Evolutionary conservation across 371 early-diverging fungal genomes (phyloP), one percentile per base, ranked within the genome.

Genomic region (Apophysomyces sp.): DNA sequence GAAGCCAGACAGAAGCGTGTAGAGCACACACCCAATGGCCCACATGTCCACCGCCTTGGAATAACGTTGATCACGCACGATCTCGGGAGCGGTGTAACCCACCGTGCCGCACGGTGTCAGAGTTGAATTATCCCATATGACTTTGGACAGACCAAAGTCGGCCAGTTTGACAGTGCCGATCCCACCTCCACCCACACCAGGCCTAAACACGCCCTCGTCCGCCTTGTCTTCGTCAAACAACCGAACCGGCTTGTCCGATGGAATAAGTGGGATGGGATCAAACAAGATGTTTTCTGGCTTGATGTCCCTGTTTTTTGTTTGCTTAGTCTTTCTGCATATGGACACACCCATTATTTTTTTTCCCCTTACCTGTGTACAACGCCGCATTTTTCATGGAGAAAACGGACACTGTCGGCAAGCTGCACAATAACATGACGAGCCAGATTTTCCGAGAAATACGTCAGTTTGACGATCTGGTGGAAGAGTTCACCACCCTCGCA

Each of bases 241-340:
- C 4, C 21, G 16, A 3, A 44, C 49, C 4, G 49, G 49, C 7
- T 44, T 44, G 1, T 44, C 21, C 0, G 71, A 70, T 5, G 84
- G 84, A n/a, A 82, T 79, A 37, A 86, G 80, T 0, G 89, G 87
- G 24, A 90, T 89, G 28, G 90, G 81, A 58, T 88, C 88, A 73
- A 89, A 93, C 26, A 97, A 76, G 61, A 94, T 89, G 74, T 99
- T 99, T 73, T 99, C 99, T 31, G 94, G 94, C 77, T 99, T 99
- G 67, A 99, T 92, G 71, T 99, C 98, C 51, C 87, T 78, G 53
- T 60, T 11, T 5, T 37, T 44, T 34, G 13, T 34, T 34, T 8
- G 34, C 13, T 34, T 31, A 2, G 30, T 26, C 16, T 52, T 24
- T 39, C 16, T 31, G 16, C n/a, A n/a, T n/a, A n/a, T n/a, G n/a